Base-by-base conservation (phyloP, 495 filamentous ascomycete genomes). In the Aspergillus avenaceus region DNA sequence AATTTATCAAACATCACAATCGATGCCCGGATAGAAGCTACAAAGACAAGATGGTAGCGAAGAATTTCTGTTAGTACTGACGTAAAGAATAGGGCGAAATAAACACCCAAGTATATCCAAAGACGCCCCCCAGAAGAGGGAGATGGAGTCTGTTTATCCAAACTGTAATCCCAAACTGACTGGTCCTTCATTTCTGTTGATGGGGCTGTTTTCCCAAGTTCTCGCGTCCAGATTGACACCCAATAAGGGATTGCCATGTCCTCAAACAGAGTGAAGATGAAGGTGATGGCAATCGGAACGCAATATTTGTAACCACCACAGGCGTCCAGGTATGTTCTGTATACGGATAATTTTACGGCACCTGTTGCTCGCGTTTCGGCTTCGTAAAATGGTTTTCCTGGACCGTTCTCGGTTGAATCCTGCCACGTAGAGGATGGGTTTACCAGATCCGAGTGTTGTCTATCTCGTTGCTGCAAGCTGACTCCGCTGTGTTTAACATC, bases 351-450 rank as follows among this genome's bases (percentile, higher is more conserved):
- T 45, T 78, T 81, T 18, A 95, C 78, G 11, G 78, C 69, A 4
- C 89, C 89, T 25, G 72, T 71, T 53, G 88, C 85, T 51, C 82
- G 70, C 16, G 69, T 75, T 56, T 95, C 89, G 2, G 90, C 87
- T 55, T 88, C 82, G 32, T 86, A 77, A 50, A 91, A 92, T 57
- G 82, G 80, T 56, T 82, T 87, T 4, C 82, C 73, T 58, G 56
- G n/a, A 0, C 72, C 58, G 50, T 78, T 80, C 45, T 76, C 55
- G 11, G 5, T 26, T 1, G 29, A 14, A 9, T 31, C 14, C 25
- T 42, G 23, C 16, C 14, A 23, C 16, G 24, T 8, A 8, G n/a
- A 8, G n/a, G 22, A 26, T 16, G 1, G 46, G 13, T 4, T 38
- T 18, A n/a, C n/a, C 8, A 25, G 41, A 16, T 8, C 7, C 14